Evolutionary conservation across 805 yeast genomes (phyloP).

Genomic region (Teunomyces funiuensis): DNA sequence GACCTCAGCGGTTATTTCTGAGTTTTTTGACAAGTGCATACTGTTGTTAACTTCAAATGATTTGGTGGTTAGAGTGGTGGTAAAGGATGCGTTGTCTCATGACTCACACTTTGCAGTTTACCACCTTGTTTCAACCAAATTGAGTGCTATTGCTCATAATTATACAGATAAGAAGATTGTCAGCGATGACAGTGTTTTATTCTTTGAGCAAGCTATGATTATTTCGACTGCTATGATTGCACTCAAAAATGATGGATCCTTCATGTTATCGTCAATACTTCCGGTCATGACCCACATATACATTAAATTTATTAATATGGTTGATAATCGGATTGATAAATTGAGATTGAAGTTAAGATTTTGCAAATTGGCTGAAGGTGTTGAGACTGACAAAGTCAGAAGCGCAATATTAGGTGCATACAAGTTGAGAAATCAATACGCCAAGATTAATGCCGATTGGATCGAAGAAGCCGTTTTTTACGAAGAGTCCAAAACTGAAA

Average conservation of each 20-base stretch:
- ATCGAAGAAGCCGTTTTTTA: constrained; percentile 50
- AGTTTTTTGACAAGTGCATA: constrained; percentile 53
- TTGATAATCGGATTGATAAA: constrained; percentile 27
- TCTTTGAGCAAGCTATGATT: constrained; percentile 51
- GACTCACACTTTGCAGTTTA: constrained; percentile 63
- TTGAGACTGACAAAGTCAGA: constrained; percentile 33
- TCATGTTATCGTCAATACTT: constrained; percentile 30
- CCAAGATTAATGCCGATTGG: constrained; percentile 52
- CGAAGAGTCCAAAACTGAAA: constrained; percentile 20
- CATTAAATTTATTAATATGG: constrained; percentile 26
- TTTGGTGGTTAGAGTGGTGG: constrained; percentile 61
- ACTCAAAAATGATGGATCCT: constrained; percentile 35
- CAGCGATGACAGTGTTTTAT: constrained; percentile 31
- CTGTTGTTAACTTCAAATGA: constrained; percentile 48
- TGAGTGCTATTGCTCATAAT: constrained; percentile 37
- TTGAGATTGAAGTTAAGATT: constrained; percentile 44
- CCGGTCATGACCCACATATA: constrained; percentile 30
- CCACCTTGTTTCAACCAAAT: constrained; percentile 46
- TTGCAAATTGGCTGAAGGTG: constrained; percentile 36
- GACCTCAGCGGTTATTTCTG: constrained; percentile 39
- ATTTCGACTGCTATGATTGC: constrained; percentile 43
- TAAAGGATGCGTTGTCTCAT: constrained; percentile 66
- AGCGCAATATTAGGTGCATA: constrained; percentile 46
- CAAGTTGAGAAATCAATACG: constrained; percentile 46
- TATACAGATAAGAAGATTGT: constrained; percentile 27